These are phyloP conservation scores for Parathielavia hyrcaniae DNA, from an alignment of 495 filamentous ascomycete species.

Conservation along the genomic window DNA sequence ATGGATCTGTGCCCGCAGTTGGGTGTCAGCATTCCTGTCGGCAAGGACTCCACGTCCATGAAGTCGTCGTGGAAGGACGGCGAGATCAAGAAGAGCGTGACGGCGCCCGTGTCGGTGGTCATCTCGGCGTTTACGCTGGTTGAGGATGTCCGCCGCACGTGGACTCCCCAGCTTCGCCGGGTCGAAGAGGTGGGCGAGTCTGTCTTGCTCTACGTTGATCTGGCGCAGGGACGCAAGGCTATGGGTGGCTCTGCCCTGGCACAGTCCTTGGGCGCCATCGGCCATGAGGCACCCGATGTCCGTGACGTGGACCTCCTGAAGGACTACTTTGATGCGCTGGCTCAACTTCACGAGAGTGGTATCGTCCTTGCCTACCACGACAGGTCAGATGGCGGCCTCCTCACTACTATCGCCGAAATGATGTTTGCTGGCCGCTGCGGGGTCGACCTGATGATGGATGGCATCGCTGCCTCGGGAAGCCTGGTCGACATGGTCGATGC, in stretches of 20 bases:
- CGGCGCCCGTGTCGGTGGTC: slow-evolving; percentile 81
- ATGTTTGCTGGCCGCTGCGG: slow-evolving; percentile 96
- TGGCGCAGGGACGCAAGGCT: slow-evolving; percentile 68
- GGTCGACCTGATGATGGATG: slow-evolving; percentile 75
- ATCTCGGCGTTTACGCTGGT: slow-evolving; percentile 87
- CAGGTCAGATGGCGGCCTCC: slow-evolving; percentile 83
- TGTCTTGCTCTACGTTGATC: slow-evolving; percentile 83
- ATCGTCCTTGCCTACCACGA: slow-evolving; percentile 95
- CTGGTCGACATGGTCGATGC: slow-evolving; percentile 61
- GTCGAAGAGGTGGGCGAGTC: slow-evolving; percentile 85
- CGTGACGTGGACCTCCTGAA: slow-evolving; percentile 73
- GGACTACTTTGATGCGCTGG: slow-evolving; percentile 86
- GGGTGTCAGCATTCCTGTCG: slow-evolving; percentile 87
- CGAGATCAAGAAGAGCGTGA: slow-evolving; percentile 74
- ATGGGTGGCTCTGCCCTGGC: slow-evolving; percentile 90
- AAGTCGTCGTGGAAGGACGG: slow-evolving; percentile 91
- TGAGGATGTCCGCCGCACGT: slow-evolving; percentile 70
- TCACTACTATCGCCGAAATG: slow-evolving; percentile 93
- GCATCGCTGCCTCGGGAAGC: slow-evolving; percentile 51
- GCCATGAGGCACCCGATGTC: slow-evolving; percentile 77
- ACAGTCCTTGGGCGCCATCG: slow-evolving; percentile 84
- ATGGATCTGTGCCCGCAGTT: slow-evolving; percentile 77
- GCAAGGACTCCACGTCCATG: slow-evolving; percentile 98
- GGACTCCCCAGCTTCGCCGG: slow-evolving; percentile 83
- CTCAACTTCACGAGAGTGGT: slow-evolving; percentile 75